These are phyloP conservation scores for Coemansia guatemalensis DNA, from an alignment of 192 early-diverging fungal species.

Conservation along the genomic window DNA sequence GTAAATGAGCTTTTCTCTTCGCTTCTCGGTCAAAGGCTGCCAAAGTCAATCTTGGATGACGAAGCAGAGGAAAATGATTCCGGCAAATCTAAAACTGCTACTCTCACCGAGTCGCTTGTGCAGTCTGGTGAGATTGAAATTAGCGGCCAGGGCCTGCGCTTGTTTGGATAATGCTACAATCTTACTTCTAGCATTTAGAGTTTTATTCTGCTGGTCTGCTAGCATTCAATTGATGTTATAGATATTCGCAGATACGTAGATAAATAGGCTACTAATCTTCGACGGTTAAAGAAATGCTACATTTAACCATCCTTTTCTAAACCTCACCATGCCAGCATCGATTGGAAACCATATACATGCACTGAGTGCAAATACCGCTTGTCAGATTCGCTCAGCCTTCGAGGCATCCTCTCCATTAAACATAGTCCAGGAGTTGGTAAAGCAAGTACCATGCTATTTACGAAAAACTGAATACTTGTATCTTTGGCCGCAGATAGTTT, in stretches of 20 bases:
- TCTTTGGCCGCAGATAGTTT: no score
- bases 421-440: conserved; percentile 39
- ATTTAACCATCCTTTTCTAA: background rate
- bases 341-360: background rate
- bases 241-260: background rate
- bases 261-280: background rate
- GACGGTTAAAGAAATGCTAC: background rate
- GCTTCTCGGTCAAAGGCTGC: conserved; percentile 70
- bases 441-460: conserved; percentile 13
- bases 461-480: background rate
- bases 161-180: conserved; percentile 32
- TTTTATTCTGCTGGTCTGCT: background rate
- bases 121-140: conserved; percentile 20
- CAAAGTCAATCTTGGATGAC: conserved; percentile 42
- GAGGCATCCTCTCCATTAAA: conserved; percentile 21
- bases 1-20: conserved; percentile 85
- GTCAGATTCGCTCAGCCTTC: conserved; percentile 29
- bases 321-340: conserved; percentile 11
- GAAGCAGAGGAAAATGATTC: conserved; percentile 13
- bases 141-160: conserved; percentile 29
- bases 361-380: conserved; percentile 15
- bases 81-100: background rate
- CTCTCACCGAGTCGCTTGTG: conserved; percentile 9
- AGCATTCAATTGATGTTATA: conserved; percentile 6
- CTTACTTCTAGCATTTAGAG: background rate